These are phyloP conservation scores for Fagus sylvatica DNA, from an alignment of 306 rosid species.

Conservation along the genomic window DNA sequence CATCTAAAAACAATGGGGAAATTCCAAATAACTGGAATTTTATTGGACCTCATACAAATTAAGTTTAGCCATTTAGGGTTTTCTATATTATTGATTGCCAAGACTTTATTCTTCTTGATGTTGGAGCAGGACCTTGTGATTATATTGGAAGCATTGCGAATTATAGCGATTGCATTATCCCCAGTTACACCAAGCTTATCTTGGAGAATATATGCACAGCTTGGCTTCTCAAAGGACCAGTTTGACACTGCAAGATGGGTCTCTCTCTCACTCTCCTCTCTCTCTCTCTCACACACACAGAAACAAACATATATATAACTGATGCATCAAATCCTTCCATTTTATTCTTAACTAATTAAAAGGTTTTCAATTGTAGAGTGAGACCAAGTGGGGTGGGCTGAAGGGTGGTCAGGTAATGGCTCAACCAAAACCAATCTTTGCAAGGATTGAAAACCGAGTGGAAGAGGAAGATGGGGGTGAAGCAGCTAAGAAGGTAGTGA, in stretches of 20 bases:
- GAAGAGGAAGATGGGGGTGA: conserved; percentile 43
- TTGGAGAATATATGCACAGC: conserved; percentile 85
- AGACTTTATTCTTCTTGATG: conserved; percentile 11
- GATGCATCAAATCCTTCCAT: conserved; percentile 14
- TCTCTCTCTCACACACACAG: not conserved
- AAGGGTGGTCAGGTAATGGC: conserved; percentile 85
- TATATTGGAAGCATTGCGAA: conserved; percentile 80
- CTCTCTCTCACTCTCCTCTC: conserved; percentile 21
- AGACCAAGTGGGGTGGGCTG: conserved; percentile 89
- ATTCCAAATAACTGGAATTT: not conserved
- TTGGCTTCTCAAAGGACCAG: conserved; percentile 75
- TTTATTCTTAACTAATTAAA: conserved; percentile 31
- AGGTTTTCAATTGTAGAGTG: conserved; percentile 51
- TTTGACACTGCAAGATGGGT: conserved; percentile 84
- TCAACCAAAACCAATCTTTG: conserved; percentile 77
- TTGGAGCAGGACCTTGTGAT: conserved; percentile 87
- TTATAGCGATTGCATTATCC: conserved; percentile 72
- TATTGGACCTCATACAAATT: not conserved
- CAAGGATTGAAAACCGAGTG: conserved; percentile 67
- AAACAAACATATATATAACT: not conserved
- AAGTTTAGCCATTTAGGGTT: not conserved
- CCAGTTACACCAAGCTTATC: conserved; percentile 81
- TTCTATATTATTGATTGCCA: conserved; percentile 4
- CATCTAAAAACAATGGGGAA: not conserved
- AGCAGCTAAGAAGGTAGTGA: conserved; percentile 40